These are phyloP conservation scores for Pisolithus tinctorius DNA, from an alignment of 768 basidiomycete species.

Conservation along the genomic window DNA sequence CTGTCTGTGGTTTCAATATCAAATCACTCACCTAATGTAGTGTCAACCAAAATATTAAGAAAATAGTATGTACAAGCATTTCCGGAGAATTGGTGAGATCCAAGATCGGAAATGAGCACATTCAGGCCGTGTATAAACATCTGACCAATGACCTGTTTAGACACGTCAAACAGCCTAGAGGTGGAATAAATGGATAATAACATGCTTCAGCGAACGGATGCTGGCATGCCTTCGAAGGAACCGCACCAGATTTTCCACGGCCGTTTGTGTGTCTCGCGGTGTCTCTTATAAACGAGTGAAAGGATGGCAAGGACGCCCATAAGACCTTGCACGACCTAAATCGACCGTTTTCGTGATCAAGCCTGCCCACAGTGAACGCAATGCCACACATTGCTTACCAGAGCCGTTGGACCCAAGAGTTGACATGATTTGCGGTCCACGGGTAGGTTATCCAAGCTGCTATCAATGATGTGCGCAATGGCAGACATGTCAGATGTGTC, in stretches of 20 bases:
- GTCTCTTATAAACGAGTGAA: constrained; percentile 82
- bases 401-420: constrained; percentile 42
- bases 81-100: constrained; percentile 58
- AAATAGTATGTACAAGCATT: constrained; percentile 94
- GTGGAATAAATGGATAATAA: neutral
- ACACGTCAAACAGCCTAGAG: constrained; percentile 82
- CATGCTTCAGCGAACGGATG: constrained; percentile 2
- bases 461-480: constrained; percentile 3
- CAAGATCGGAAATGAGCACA: constrained; percentile 70
- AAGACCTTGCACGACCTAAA: constrained; percentile 70
- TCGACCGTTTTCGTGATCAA: neutral
- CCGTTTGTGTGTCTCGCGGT: constrained; percentile 76
- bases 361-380: neutral
- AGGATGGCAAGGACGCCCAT: constrained; percentile 91
- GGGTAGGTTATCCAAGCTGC: constrained; percentile 21
- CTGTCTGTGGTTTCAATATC: neutral
- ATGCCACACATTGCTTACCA: constrained; percentile 22
- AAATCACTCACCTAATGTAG: constrained; percentile 51
- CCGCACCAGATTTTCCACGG: constrained; percentile 90
- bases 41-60: constrained; percentile 84
- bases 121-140: constrained; percentile 77
- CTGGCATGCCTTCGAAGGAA: neutral
- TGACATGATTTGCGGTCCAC: constrained; percentile 39
- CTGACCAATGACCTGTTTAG: constrained; percentile 85
- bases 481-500: constrained; percentile 7